Base-by-base conservation (phyloP, 495 filamentous ascomycete species). In the Neohortaea acidophila region DNA sequence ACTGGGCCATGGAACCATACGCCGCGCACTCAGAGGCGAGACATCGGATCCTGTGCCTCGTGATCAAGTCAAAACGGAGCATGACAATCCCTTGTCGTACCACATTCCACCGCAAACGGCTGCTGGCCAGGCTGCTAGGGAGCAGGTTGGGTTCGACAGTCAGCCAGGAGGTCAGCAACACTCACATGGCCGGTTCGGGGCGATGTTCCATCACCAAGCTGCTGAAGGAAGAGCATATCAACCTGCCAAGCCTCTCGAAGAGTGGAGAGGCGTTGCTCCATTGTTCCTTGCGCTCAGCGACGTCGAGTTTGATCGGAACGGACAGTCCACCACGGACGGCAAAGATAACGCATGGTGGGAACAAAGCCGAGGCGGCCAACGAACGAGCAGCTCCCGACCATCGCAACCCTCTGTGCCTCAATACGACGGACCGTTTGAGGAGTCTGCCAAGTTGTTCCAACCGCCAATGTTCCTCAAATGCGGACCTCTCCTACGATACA, bases 401-500 rank as follows among this genome's bases (percentile, higher is more conserved):
- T 26, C 13, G 36, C n/a, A n/a, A n/a, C n/a, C n/a, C n/a, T n/a
- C n/a, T n/a, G n/a, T n/a, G n/a, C n/a, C 34, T 10, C 43, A 45
- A 18, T 53, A 51, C 36, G 59, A 59, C 36, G 56, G 55, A 8
- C 37, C 46, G 9, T 53, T 44, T 26, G 58, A 60, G 23, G 37
- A 54, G 11, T 45, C 37, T 11, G 48, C 52, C 25, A 81, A 83
- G 20, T 66, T 64, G 41, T 97, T 94, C 61, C 76, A 77, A 38
- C 89, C 89, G 10, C 67, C 70, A 10, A 60, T 97, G 4, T 84
- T 82, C 55, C 65, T 97, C 31, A 83, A 82, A 58, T 87, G 85
- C 53, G 89, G 89, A 3, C 89, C 89, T 12, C 63, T 96, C 29
- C 62, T 97, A 38, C 71, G 91, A 22, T 97, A 86, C 58, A 81